Base-by-base conservation (phyloP, 108 stramenopile genomes). In the Fistulifera pelliculosa region DNA sequence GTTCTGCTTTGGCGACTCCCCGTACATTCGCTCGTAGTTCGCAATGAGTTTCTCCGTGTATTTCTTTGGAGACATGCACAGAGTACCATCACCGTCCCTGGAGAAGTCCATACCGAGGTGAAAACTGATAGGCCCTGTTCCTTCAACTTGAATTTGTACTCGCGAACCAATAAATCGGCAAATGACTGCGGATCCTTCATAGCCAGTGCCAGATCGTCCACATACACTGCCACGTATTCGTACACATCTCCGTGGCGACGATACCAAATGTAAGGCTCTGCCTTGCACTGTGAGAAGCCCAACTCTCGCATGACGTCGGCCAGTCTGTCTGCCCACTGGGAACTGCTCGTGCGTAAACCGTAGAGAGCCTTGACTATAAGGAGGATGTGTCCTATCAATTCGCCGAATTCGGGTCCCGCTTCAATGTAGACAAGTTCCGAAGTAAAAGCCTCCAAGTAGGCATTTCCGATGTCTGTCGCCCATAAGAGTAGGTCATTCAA, bases 201-300 rank as follows among this genome's bases (percentile, higher is more conserved):
- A 3, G 22, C 60, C 12, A 58, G 4, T 3, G 27, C 25, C 50
- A 51, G 21, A 22, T 51, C 50, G 12, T 51, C 50, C 14, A 17
- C 25, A 68, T 61, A 49, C 4, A 27, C 49, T 5, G 19, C 55
- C 8, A 58, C 47, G 13, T 56, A 56, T 44, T 56, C 54, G 23
- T 26, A 56, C 2, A 22, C 27, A 16, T 17, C 52, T 38, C 11
- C 27, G 22, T 55, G 40, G 11, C 49, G 41, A 0, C 52, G 45
- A 41, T 43, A 41, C 74, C 74, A 75, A 8, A 75, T 38, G 42
- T 75, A 59, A 35, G 65, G 47, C n/a, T 75, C 74, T 22, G 60
- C 55, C 14, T 49, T 22, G 35, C 54, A 74, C 8, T 67, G 66
- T 12, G 11, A 15, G 40, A 74, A 78, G 0, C 69, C 72, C 11